Conservation (phyloP, 1,139 yeast genomes). For the Debaryomyces singareniensis region DNA sequence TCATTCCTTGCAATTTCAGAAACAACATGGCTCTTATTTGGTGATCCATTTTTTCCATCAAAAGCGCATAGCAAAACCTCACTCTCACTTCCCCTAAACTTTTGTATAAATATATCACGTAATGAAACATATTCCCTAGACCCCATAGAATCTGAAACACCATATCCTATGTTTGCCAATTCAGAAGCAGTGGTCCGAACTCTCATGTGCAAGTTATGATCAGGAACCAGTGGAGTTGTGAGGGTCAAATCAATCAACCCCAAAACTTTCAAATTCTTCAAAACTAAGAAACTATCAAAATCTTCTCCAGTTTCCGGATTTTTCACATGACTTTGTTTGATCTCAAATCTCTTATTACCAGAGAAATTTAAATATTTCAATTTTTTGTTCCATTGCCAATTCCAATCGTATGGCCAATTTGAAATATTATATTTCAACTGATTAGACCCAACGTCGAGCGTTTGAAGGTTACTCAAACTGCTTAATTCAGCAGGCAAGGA, state of each 20-base stretch:
- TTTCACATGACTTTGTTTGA: conserved; percentile 53
- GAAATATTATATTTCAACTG: conserved; percentile 86
- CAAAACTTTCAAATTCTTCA: conserved; percentile 64
- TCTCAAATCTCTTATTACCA: conserved; percentile 88
- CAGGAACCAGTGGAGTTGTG: conserved; percentile 80
- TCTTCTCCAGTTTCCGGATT: conserved; percentile 45
- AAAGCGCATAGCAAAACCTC: conserved; percentile 73
- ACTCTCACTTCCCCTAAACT: conserved; percentile 75
- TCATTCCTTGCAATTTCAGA: conserved; percentile 71
- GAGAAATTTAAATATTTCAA: conserved; percentile 81
- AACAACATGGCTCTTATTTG: conserved; percentile 58
- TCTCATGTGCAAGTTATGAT: conserved; percentile 76
- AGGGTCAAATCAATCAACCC: conserved; percentile 95
- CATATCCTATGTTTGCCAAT: conserved; percentile 72
- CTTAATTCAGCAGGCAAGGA: conserved; percentile 88
- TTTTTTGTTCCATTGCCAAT: conserved; percentile 83
- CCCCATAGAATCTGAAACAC: conserved; percentile 87
- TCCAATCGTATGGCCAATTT: conserved; percentile 96
- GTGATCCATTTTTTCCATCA: conserved; percentile 69
- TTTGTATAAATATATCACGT: conserved; percentile 82
- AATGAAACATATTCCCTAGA: conserved; percentile 59
- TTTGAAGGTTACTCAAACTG: conserved; percentile 54
- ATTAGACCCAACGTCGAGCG: conserved; percentile 88
- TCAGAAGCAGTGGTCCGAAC: conserved; percentile 91
- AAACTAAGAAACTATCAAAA: conserved; percentile 70